A percentile compares a stretch with the other conserved stretches of the same genome.
Evolutionary conservation across 805 yeast genomes (phyloP).

Genomic region (Blastobotrys parvus): DNA sequence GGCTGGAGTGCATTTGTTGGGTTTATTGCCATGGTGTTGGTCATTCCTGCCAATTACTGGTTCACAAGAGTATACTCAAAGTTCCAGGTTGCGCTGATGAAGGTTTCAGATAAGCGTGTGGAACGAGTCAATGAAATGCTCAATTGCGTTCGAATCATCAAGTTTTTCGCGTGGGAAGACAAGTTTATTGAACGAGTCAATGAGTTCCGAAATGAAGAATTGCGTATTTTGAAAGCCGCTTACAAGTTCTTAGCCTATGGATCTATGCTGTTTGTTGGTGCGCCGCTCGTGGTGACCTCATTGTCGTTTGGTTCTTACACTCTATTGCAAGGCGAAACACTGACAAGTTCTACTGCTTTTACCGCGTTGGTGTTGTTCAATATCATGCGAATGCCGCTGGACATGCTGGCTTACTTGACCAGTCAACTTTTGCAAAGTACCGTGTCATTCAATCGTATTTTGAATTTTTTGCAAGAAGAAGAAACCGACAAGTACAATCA

Average conservation of each 20-base stretch:
- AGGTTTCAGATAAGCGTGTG: constrained; percentile 83
- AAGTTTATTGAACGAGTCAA: constrained; percentile 66
- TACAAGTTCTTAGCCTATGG: constrained; percentile 58
- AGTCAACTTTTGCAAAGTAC: constrained; percentile 83
- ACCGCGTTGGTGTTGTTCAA: constrained; percentile 84
- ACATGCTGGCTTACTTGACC: constrained; percentile 83
- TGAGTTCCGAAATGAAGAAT: constrained; percentile 67
- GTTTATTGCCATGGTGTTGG: constrained; percentile 48
- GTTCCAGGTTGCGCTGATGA: constrained; percentile 64
- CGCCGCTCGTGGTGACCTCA: constrained; percentile 78
- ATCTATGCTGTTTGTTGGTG: constrained; percentile 64
- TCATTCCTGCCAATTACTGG: constrained; percentile 68
- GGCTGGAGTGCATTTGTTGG: constrained; percentile 91
- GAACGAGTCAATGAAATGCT: constrained; percentile 88
- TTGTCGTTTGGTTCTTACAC: constrained; percentile 77
- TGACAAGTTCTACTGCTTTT: constrained; percentile 91
- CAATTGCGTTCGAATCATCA: constrained; percentile 85
- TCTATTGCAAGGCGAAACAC: constrained; percentile 53
- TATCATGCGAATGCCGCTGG: constrained; percentile 77
- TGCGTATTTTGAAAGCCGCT: constrained; percentile 49
- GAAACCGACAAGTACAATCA: constrained; percentile 87
- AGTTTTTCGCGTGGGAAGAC: constrained; percentile 94
- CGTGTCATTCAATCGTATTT: constrained; percentile 86
- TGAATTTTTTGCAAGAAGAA: constrained; percentile 66
- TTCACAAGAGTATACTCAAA: constrained; percentile 53